These are phyloP conservation scores for Russula ochroleuca DNA, from an alignment of 768 basidiomycete genomes.

Conservation along the genomic window DNA sequence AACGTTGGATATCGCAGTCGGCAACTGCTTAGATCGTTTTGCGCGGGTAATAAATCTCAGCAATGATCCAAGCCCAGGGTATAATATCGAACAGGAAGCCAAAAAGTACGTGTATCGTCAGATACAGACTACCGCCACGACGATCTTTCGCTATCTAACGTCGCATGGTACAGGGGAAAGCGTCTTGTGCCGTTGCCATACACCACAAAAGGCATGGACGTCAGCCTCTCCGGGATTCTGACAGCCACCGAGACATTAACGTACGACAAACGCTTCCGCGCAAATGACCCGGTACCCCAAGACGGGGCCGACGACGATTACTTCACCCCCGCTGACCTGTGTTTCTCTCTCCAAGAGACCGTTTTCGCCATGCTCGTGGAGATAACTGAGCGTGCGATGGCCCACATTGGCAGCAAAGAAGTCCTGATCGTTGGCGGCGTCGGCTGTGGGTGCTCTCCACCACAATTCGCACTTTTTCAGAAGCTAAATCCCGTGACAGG, in stretches of 20 bases:
- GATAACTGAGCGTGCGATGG: conserved; percentile 99
- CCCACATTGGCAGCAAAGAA: conserved; percentile 93
- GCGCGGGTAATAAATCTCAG: conserved; percentile 90
- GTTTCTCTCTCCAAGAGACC: conserved; percentile 95
- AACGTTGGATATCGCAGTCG: conserved; percentile 98
- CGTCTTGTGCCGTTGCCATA: conserved; percentile 83
- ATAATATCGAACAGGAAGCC: conserved; percentile 95
- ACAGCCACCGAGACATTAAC: conserved; percentile 87
- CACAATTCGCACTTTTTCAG: not conserved
- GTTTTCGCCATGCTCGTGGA: conserved; percentile 98
- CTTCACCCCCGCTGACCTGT: conserved; percentile 93
- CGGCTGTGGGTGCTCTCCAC: conserved; percentile 70
- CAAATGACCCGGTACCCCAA: conserved; percentile 35
- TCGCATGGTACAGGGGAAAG: conserved; percentile 56
- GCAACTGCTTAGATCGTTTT: conserved; percentile 96
- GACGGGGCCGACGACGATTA: conserved; percentile 51
- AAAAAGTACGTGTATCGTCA: conserved; percentile 56
- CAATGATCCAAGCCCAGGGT: conserved; percentile 95
- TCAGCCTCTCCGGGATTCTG: conserved; percentile 92
- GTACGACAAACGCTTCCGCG: conserved; percentile 71
- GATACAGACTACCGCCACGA: not conserved
- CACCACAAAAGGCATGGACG: conserved; percentile 97
- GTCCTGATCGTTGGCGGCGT: conserved; percentile 98
- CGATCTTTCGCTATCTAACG: conserved; percentile 4
- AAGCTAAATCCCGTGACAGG: conserved; percentile 43